phyloP scores from a whole-genome alignment of 2,329 filamentous ascomycete genomes.

The Diaporthe batatas region DNA sequence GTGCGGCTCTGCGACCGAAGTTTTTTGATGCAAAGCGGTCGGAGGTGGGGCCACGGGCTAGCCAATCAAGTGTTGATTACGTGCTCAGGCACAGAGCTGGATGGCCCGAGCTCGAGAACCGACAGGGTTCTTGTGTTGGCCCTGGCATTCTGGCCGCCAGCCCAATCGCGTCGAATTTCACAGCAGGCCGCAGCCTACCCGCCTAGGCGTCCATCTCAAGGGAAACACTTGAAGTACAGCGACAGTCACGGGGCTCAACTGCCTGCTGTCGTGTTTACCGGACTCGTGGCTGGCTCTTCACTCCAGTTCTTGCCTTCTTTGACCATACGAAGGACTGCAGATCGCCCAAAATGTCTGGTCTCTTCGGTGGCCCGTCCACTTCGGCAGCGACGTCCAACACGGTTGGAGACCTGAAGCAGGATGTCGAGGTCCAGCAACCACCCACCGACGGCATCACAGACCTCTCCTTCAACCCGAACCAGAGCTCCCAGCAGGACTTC shows the following conservation, averaged over 20 bases:
- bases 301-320: not conserved
- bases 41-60: constrained; percentile 31
- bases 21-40: constrained; percentile 39
- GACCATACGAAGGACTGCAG: not conserved
- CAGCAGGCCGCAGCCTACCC: constrained; percentile 29
- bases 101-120: not conserved
- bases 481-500: constrained; percentile 74
- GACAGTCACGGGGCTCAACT: not conserved
- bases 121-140: constrained; percentile 26
- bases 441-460: constrained; percentile 93
- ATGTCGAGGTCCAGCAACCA: constrained; percentile 82
- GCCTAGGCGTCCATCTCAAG: constrained; percentile 12
- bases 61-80: constrained; percentile 39
- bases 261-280: constrained; percentile 4
- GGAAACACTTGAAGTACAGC: constrained; percentile 9
- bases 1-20: constrained; percentile 37
- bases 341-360: constrained; percentile 69
- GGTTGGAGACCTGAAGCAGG: constrained; percentile 90
- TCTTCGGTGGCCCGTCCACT: constrained; percentile 69
- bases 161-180: constrained; percentile 36
- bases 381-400: constrained; percentile 72
- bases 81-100: not conserved
- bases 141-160: constrained; percentile 23
- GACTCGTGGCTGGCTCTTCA: not conserved
- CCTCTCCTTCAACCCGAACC: constrained; percentile 75